Conservation (phyloP, 192 early-diverging fungal species). For the Blastocladiella britannica region DNA sequence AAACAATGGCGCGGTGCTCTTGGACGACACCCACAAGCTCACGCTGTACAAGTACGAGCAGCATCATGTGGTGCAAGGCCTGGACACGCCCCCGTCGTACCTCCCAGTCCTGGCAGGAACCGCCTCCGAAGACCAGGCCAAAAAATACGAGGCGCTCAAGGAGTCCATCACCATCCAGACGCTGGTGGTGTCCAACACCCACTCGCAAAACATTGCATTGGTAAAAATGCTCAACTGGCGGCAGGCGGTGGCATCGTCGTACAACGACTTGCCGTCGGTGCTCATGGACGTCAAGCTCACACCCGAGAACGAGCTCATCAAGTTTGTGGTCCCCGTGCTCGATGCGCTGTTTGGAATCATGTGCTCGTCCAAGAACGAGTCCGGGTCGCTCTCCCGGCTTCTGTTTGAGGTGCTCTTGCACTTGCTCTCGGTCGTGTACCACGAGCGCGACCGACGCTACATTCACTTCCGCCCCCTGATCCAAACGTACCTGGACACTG, state of each 20-base stretch:
- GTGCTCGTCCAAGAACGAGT: constrained; percentile 11
- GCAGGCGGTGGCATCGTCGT: constrained; percentile 8
- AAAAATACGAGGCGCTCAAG: constrained; percentile 6
- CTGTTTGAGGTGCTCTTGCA: constrained; percentile 29
- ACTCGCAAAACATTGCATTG: constrained; percentile 39
- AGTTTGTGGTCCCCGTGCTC: constrained; percentile 40
- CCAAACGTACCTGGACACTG: constrained; percentile 35
- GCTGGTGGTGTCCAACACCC: constrained; percentile 34
- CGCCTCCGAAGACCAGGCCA: background rate
- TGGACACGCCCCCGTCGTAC: constrained; percentile 10
- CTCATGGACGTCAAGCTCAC: constrained; percentile 31
- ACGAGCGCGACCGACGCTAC: constrained; percentile 30
- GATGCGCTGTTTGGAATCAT: constrained; percentile 39
- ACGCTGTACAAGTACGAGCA: constrained; percentile 37
- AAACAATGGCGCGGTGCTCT: constrained; percentile 4
- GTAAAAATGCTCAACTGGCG: constrained; percentile 47
- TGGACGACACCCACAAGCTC: constrained; percentile 10
- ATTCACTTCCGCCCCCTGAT: constrained; percentile 29
- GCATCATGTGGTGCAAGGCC: constrained; percentile 20
- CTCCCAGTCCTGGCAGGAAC: background rate
- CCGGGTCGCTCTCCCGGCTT: constrained; percentile 15
- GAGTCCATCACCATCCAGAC: constrained; percentile 33
- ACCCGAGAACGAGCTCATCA: constrained; percentile 43
- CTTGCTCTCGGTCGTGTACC: constrained; percentile 27
- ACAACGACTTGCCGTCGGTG: constrained; percentile 15